Percentiles rank a stretch among this genome's conserved stretches.
Conservation (phyloP, 305 asterid species). For the Ajuga reptans region DNA sequence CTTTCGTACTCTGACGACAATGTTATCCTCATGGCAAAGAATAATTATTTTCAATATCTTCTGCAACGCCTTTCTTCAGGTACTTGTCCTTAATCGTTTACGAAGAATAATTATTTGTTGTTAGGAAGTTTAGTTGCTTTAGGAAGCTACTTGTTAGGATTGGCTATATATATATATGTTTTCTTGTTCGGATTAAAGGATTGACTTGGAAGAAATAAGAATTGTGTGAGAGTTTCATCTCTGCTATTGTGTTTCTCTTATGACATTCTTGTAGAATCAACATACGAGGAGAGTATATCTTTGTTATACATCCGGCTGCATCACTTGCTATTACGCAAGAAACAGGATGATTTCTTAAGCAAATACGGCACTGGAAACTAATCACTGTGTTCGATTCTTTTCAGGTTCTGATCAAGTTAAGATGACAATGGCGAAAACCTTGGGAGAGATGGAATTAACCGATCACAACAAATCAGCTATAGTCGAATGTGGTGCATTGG, state of each 20-base stretch:
- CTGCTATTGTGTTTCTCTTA: too few species aligned
- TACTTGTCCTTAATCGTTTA: slow-evolving; percentile 19
- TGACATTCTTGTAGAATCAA: too few species aligned
- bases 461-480: slow-evolving; percentile 52
- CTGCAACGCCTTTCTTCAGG: slow-evolving; percentile 60
- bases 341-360: not conserved
- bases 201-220: too few species aligned
- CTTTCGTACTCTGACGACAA: slow-evolving; percentile 62
- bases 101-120: too few species aligned
- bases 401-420: slow-evolving; percentile 50
- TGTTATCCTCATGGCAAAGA: slow-evolving; percentile 57
- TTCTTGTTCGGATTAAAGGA: too few species aligned
- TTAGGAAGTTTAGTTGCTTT: too few species aligned
- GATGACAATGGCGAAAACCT: slow-evolving; percentile 51
- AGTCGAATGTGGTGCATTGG: slow-evolving; percentile 47
- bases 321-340: not conserved
- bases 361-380: not conserved
- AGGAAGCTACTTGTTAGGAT: too few species aligned
- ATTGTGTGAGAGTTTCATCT: too few species aligned
- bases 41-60: slow-evolving; percentile 50
- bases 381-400: not conserved
- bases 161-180: too few species aligned
- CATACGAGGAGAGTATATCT: too few species aligned
- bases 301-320: too few species aligned
- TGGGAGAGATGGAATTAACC: slow-evolving; percentile 60